phyloP scores from a whole-genome alignment of 2,329 filamentous ascomycete species.

The Ascosphaera apis region DNA sequence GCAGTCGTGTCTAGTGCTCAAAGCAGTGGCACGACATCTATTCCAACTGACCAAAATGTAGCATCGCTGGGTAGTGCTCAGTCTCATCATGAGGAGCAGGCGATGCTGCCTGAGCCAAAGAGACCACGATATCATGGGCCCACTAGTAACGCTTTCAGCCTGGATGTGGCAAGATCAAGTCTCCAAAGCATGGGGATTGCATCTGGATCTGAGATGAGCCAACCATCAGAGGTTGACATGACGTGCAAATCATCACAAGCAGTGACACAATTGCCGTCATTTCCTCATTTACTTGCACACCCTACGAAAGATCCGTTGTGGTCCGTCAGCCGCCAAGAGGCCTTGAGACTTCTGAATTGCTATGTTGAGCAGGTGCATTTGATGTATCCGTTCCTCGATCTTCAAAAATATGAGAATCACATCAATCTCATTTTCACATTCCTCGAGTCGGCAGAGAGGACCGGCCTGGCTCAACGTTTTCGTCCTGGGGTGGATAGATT shows the following conservation, averaged over 20 bases:
- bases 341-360: conserved; percentile 50
- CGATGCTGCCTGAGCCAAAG: conserved; percentile 24
- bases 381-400: conserved; percentile 73
- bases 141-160: conserved; percentile 63
- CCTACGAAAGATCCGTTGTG: conserved; percentile 53
- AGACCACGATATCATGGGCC: conserved; percentile 56
- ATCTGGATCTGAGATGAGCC: conserved; percentile 7
- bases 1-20: conserved; percentile 3
- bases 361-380: conserved; percentile 80
- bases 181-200: conserved; percentile 77
- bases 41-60: neutral
- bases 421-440: conserved; percentile 47
- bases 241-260: conserved; percentile 21
- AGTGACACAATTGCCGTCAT: conserved; percentile 8
- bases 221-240: conserved; percentile 31
- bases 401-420: conserved; percentile 47
- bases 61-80: neutral
- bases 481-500: conserved; percentile 34
- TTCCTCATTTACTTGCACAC: conserved; percentile 17
- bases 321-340: conserved; percentile 54
- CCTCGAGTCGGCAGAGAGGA: conserved; percentile 41
- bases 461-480: conserved; percentile 31
- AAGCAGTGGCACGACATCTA: conserved; percentile 14
- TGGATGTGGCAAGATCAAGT: conserved; percentile 70
- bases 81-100: neutral